phyloP scores from a whole-genome alignment of 305 asterid genomes.

The Ilex paraguariensis region DNA sequence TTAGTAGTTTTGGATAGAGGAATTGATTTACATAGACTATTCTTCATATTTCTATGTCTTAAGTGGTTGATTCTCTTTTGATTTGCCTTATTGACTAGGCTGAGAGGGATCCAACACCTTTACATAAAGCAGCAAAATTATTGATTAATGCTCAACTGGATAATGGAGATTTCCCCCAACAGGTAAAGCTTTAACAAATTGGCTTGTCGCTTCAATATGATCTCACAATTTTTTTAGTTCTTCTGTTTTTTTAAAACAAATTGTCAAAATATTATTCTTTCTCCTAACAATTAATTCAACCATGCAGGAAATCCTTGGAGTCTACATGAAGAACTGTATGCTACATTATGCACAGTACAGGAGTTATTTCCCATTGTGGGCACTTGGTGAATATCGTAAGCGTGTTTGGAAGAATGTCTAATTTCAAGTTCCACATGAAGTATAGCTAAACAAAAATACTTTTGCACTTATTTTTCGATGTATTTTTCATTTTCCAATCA shows the following conservation, averaged over 20 bases:
- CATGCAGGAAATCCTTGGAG: neutral
- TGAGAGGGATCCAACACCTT: neutral
- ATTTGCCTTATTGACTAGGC: neutral
- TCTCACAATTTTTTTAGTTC: neutral
- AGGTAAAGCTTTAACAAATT: neutral
- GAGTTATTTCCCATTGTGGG: neutral
- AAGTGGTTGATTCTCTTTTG: neutral
- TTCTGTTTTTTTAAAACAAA: no score
- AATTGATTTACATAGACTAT: neutral
- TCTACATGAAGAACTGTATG: constrained; percentile 1
- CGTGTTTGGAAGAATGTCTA: neutral
- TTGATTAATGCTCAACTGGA: neutral
- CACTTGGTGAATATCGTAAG: neutral
- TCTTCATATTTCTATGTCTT: neutral
- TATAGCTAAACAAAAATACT: no score
- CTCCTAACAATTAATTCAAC: neutral
- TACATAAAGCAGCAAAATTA: constrained; percentile 1
- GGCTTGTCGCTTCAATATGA: neutral
- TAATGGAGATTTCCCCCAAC: constrained; percentile 3
- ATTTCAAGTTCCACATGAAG: no score
- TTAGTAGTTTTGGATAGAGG: neutral
- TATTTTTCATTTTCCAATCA: no score
- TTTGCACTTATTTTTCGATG: no score
- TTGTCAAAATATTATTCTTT: no score
- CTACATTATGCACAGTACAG: neutral